Evolutionary conservation across 306 rosid species (phyloP).

Genomic region (Castanospermum australe): DNA sequence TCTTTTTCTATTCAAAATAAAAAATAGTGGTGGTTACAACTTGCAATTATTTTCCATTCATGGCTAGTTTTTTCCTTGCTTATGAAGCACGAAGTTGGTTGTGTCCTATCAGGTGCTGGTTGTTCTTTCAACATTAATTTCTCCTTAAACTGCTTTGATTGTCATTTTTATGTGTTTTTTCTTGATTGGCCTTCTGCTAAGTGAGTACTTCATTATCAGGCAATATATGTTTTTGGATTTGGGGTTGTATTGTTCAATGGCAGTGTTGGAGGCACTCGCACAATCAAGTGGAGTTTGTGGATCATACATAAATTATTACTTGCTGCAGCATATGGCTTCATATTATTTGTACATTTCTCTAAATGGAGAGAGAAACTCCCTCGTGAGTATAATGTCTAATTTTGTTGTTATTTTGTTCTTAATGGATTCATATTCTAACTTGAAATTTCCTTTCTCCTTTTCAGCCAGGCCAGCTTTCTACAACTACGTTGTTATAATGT

Average conservation of each 20-base stretch:
- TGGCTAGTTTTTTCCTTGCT: background rate
- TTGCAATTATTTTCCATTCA: background rate
- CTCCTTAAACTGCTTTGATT: too few species aligned
- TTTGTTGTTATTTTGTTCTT: background rate
- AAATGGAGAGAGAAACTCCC: conserved; percentile 81
- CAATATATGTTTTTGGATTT: conserved; percentile 72
- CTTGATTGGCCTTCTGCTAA: conserved; percentile 9
- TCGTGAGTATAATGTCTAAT: conserved; percentile 48
- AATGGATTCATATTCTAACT: conserved; percentile 15
- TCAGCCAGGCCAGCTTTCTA: conserved; percentile 76
- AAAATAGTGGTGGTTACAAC: background rate
- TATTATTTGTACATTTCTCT: conserved; percentile 67
- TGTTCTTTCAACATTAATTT: too few species aligned
- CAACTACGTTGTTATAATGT: conserved; percentile 64
- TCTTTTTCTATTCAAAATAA: background rate
- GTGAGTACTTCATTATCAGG: conserved; percentile 42
- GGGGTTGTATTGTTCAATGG: conserved; percentile 61
- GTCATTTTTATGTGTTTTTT: too few species aligned
- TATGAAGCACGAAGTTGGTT: too few species aligned
- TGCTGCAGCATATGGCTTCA: conserved; percentile 71
- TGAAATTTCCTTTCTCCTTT: conserved; percentile 28
- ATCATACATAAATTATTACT: conserved; percentile 55
- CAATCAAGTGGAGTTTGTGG: conserved; percentile 69
- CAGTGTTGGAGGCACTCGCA: conserved; percentile 35
- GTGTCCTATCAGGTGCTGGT: too few species aligned